Base-by-base conservation (phyloP, 2,329 filamentous ascomycete species). In the Macroventuria anomochaeta region DNA sequence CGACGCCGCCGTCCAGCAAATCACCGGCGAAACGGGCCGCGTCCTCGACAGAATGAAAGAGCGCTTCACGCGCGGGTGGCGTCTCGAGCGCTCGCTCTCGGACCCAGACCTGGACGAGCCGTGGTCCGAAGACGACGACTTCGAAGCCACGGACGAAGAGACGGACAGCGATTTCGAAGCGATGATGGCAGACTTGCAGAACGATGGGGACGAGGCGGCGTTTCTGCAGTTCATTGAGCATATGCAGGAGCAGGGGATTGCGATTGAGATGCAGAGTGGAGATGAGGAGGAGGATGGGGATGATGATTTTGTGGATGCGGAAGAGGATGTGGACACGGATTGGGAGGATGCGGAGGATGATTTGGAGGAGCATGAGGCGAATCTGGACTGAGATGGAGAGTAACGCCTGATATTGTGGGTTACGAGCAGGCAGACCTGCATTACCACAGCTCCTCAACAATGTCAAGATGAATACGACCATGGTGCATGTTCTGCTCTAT, bases 11-110 rank as follows among this genome's bases (percentile, higher is more conserved):
- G 54, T 72, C 26, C 29, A 44, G 1, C 40, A 31, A 2, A 29
- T 68, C n/a, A 55, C 46, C 11, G 55, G 37, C 6, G 34, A 62
- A 7, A 57, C 59, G 1, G 47, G 53, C 3, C 57, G 53, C 10
- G 25, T 47, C 1, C 48, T 69, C 11, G 38, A 39, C 1, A 13
- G 32, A 8, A 48, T 64, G 20, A 63, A 57, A 37, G 39, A 37
- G 6, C 53, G 38, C 12, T 62, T 67, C 28, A 28, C 54, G 5
- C 50, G 43, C 1, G 25, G 38, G n/a, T 34, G 20, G 13, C 39
- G 34, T 3, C 32, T 54, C 7, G 25, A 47, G 3, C 37, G 29
- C n/a, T 37, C 5, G 8, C 21, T 28, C 10, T 7, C 12, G 6
- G 36, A 46, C 18, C 12, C 17, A 3, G 41, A 34, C 32, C 21